phyloP scores from a whole-genome alignment of 2,329 filamentous ascomycete species.

The Ophiostoma piceae region DNA sequence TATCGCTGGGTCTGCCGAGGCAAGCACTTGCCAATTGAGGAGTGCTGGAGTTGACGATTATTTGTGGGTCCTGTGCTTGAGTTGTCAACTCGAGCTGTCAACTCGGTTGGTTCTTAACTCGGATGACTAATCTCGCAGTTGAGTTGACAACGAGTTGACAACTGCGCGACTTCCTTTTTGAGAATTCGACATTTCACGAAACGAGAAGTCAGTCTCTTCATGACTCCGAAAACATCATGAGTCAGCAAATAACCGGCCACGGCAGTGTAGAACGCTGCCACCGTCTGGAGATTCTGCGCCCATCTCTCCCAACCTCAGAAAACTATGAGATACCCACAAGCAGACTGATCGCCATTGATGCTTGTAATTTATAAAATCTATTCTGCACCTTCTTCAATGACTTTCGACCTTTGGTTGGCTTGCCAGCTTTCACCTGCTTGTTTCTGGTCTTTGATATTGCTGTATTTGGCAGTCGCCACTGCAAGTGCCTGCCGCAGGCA shows the following conservation, averaged over 20 bases:
- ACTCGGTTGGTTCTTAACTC: neutral
- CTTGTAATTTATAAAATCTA: no score
- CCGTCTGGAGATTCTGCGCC: no score
- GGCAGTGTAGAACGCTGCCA: no score
- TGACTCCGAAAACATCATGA: neutral
- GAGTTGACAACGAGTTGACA: neutral
- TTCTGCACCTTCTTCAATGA: no score
- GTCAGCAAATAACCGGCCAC: no score
- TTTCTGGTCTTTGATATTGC: no score
- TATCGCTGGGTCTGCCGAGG: slow-evolving; percentile 12
- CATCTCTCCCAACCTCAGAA: no score
- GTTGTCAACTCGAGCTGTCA: neutral
- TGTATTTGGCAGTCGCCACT: no score
- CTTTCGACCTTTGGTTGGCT: no score
- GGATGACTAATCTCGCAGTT: neutral
- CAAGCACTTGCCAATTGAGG: neutral
- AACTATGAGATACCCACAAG: no score
- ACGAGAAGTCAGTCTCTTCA: neutral
- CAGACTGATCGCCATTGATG: no score
- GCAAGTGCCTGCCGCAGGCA: neutral
- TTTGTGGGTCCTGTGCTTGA: neutral
- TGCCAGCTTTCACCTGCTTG: no score
- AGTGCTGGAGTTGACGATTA: neutral
- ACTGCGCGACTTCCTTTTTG: neutral
- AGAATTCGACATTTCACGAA: neutral